A percentile compares a stretch with the other conserved stretches of the same genome.
Evolutionary conservation across 768 basidiomycete genomes (phyloP).

Genomic region (Amanita rimosa): DNA sequence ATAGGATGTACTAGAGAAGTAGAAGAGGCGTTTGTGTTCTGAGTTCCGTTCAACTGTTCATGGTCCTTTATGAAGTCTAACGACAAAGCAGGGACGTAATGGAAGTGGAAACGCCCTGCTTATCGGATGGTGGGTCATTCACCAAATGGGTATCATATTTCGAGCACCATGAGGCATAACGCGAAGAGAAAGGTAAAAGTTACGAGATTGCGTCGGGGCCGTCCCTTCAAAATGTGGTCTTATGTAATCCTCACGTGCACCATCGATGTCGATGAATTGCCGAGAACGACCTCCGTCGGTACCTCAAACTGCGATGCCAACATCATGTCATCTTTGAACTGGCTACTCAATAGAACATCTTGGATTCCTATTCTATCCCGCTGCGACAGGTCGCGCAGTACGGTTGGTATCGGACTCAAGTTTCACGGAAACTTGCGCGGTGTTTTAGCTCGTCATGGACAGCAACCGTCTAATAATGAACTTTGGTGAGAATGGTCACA

Average conservation of each 20-base stretch:
- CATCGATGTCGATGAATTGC: neutral
- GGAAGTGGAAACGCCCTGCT: neutral
- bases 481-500: neutral
- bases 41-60: neutral
- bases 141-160: neutral
- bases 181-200: neutral
- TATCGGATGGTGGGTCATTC: neutral
- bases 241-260: neutral
- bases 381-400: neutral
- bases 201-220: neutral
- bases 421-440: neutral
- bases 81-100: conserved; percentile 2
- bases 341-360: neutral
- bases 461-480: neutral
- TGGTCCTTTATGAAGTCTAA: neutral
- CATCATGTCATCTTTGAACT: neutral
- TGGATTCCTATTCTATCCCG: too few species aligned
- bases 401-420: neutral
- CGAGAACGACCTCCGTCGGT: neutral
- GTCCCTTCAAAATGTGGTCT: neutral
- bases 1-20: neutral
- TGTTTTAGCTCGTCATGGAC: neutral
- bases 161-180: neutral
- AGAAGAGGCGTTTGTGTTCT: neutral
- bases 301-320: neutral